These are phyloP conservation scores for Heritiera fomes DNA, from an alignment of 345 rosid genomes.

Conservation along the genomic window DNA sequence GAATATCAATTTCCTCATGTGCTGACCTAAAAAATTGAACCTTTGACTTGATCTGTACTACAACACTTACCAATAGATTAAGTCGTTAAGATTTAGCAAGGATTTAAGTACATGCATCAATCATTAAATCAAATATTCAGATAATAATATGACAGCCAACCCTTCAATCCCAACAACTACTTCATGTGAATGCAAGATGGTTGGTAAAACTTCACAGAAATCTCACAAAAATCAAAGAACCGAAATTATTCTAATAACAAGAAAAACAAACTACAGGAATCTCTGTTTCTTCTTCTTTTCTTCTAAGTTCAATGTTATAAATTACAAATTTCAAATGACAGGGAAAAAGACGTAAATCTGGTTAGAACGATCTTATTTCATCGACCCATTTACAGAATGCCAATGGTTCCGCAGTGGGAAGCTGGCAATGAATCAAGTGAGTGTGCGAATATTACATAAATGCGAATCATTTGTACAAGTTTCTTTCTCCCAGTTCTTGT, in stretches of 20 bases:
- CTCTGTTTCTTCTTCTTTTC: neutral
- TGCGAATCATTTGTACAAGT: slow-evolving; percentile 46
- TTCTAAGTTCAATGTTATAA: neutral
- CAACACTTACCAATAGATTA: too few species aligned
- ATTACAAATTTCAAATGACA: neutral
- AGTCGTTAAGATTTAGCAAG: neutral
- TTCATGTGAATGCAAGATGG: neutral
- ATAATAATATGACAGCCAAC: too few species aligned
- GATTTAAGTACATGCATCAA: neutral
- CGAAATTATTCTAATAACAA: neutral
- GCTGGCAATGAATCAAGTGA: slow-evolving; percentile 43
- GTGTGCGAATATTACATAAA: slow-evolving; percentile 41
- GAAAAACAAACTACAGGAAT: neutral
- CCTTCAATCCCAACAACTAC: too few species aligned
- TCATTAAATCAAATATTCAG: too few species aligned
- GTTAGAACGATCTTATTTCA: slow-evolving; percentile 39
- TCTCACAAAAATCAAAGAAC: neutral
- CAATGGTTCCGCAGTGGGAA: slow-evolving; percentile 16
- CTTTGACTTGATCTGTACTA: too few species aligned
- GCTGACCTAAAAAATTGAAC: too few species aligned
- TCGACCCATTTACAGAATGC: slow-evolving; percentile 50
- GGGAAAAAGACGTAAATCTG: neutral
- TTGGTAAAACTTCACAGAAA: neutral
- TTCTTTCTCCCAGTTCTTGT: slow-evolving; percentile 30
- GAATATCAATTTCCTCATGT: too few species aligned